phyloP scores from a whole-genome alignment of 768 basidiomycete genomes.

The Rhizopogon sp. region DNA sequence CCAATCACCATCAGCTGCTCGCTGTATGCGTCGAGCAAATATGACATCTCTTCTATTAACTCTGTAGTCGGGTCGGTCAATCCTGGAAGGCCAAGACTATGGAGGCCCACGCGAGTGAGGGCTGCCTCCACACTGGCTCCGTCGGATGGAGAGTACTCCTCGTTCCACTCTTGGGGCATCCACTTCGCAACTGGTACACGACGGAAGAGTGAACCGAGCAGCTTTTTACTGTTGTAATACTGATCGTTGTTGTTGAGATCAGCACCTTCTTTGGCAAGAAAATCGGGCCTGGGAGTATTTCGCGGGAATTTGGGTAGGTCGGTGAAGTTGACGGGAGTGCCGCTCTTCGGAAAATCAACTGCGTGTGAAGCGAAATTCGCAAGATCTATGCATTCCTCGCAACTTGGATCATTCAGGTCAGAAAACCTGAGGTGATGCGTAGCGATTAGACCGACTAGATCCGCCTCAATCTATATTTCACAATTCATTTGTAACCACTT shows the following conservation, averaged over 20 bases:
- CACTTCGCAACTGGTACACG: conserved; percentile 34
- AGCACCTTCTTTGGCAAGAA: conserved; percentile 36
- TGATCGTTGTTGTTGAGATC: conserved; percentile 10
- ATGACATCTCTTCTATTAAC: conserved; percentile 32
- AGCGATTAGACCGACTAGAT: conserved; percentile 37
- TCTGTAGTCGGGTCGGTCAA: conserved; percentile 19
- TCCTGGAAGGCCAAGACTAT: conserved; percentile 28
- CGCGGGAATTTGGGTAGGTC: conserved; percentile 27
- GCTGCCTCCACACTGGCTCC: conserved; percentile 22
- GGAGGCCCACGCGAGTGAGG: conserved; percentile 19
- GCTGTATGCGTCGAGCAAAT: conserved; percentile 32
- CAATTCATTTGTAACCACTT: not conserved
- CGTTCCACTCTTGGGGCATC: conserved; percentile 20
- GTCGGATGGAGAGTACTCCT: conserved; percentile 17
- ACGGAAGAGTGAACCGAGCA: conserved; percentile 42
- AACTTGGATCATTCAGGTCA: conserved; percentile 32
- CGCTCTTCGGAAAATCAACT: conserved; percentile 45
- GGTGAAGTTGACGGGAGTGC: conserved; percentile 32
- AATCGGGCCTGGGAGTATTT: conserved; percentile 32
- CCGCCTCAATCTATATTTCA: conserved; percentile 28
- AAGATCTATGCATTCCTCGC: conserved; percentile 32
- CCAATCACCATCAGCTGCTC: conserved; percentile 30
- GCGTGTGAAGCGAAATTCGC: conserved; percentile 43
- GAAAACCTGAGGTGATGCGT: conserved; percentile 39
- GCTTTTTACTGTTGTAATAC: conserved; percentile 37